Base-by-base conservation (phyloP, 2,329 filamentous ascomycete genomes). In the Fusarium zealandicum region DNA sequence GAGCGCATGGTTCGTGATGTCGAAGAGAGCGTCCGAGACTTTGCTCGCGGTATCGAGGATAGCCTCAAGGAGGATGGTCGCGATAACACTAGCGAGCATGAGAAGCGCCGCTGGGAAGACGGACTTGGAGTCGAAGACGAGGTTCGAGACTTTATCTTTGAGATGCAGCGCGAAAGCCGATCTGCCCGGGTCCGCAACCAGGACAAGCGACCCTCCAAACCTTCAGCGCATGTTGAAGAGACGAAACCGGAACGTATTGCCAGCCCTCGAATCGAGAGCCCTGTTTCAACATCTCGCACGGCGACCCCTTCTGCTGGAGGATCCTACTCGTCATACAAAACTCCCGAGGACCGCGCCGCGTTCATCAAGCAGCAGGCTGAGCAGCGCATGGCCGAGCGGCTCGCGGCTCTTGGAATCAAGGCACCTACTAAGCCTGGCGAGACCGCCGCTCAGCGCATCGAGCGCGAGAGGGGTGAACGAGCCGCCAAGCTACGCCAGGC, bases 291-390 rank as follows among this genome's bases (percentile, higher is more conserved):
- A n/a, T 77, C 82, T 41, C 82, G 83, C 20, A 80, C 83, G 22
- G 68, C 70, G n/a, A 73, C 72, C 5, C 68, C 73, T 16, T 74
- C 82, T 17, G 78, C 78, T 16, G 82, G 84, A 25, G 84, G 86
- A 3, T 88, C 89, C 1, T 96, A 96, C 70, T 83, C 90, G 3
- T 84, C 91, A 5, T 96, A 95, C 72, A 91, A 90, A 75, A 96
- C 93, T 0, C 89, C 93, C 1, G 93, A 98, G 73, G 93, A 99
- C 69, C 86, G 95, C 49, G 92, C 96, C 30, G 92, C 93, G 5
- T 96, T 96, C 69, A 97, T 98, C 70, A 96, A 96, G 72, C 93
- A 97, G 73, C 93, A 97, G 72, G 96, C 95, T 8, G 93, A 98
- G 73, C 91, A 93, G 71, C 90, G 93, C 54, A 98, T 99, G 89